Evolutionary conservation across 495 filamentous ascomycete species (phyloP).

Genomic region (Podospora tetraspora): DNA sequence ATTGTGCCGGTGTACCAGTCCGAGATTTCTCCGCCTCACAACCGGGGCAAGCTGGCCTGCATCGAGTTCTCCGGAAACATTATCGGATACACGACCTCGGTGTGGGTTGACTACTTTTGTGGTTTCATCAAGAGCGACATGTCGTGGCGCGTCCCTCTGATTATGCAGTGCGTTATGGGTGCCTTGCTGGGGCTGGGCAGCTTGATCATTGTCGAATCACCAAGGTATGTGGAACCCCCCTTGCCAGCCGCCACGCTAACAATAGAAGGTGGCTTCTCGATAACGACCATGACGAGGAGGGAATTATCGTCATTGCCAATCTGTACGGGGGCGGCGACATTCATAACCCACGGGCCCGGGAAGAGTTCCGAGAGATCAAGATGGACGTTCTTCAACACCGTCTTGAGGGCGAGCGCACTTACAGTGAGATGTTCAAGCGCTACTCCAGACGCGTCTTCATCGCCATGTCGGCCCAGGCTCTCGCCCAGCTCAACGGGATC

Average conservation of each 20-base stretch:
- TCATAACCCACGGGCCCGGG: constrained; percentile 80
- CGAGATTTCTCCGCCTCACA: constrained; percentile 95
- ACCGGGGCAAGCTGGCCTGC: constrained; percentile 89
- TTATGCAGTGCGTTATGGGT: constrained; percentile 95
- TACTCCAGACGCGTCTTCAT: constrained; percentile 93
- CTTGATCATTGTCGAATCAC: constrained; percentile 91
- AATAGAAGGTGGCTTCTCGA: constrained; percentile 80
- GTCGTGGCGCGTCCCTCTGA: constrained; percentile 85
- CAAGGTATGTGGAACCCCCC: constrained; percentile 55
- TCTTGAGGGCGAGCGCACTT: constrained; percentile 89
- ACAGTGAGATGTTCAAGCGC: constrained; percentile 89
- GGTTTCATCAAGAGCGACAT: constrained; percentile 79
- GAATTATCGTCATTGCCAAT: constrained; percentile 95
- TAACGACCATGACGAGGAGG: constrained; percentile 97
- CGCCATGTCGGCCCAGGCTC: constrained; percentile 95
- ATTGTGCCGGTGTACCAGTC: constrained; percentile 98
- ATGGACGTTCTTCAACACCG: constrained; percentile 91
- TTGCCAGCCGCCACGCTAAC: constrained; percentile 13
- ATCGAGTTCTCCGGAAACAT: constrained; percentile 99
- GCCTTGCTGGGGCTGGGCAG: constrained; percentile 76
- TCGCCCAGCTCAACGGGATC: constrained; percentile 96
- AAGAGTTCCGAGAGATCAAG: constrained; percentile 97
- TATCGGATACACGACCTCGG: constrained; percentile 86
- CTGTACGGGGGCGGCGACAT: constrained; percentile 94
- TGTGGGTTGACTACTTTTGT: constrained; percentile 98